A percentile compares a stretch with the other conserved stretches of the same genome.
Conservation (phyloP, 371 early-diverging fungal genomes). For the Quaeritorhiza haematococci region DNA sequence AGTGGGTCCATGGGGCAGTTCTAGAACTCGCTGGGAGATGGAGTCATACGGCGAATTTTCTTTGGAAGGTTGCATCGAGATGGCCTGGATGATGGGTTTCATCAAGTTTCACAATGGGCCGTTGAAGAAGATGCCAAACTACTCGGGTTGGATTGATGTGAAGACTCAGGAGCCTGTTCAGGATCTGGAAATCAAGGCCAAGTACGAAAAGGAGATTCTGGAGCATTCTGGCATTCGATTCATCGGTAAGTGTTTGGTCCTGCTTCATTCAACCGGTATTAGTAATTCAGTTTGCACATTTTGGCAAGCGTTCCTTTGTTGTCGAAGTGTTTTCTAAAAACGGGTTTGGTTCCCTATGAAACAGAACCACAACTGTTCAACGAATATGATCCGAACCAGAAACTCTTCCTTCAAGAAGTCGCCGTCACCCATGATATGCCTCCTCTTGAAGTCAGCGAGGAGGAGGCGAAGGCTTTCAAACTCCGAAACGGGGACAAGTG, state of each 20-base stretch:
- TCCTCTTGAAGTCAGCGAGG: conserved; percentile 83
- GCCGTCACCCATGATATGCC: conserved; percentile 86
- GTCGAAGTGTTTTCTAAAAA: background rate
- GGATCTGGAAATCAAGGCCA: conserved; percentile 86
- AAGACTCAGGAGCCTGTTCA: conserved; percentile 86
- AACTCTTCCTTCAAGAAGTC: conserved; percentile 87
- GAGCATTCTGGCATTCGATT: conserved; percentile 93
- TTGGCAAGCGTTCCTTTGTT: conserved; percentile 1
- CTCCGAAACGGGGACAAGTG: conserved; percentile 70
- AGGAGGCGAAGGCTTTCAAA: conserved; percentile 90
- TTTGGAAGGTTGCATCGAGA: conserved; percentile 91
- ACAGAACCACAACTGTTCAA: conserved; percentile 75
- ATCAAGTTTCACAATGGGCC: conserved; percentile 87
- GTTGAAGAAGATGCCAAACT: conserved; percentile 67
- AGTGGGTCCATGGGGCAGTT: conserved; percentile 91
- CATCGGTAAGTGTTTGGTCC: conserved; percentile 45
- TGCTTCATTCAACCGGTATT: too few species aligned
- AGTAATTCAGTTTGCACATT: background rate
- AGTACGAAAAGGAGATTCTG: conserved; percentile 87
- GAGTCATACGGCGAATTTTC: conserved; percentile 82
- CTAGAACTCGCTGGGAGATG: conserved; percentile 97
- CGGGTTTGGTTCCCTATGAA: background rate
- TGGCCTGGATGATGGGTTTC: conserved; percentile 96
- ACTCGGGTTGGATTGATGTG: conserved; percentile 93
- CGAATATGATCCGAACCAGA: conserved; percentile 88